Base-by-base conservation (phyloP, 192 early-diverging fungal genomes). In the Podila clonocystis region DNA sequence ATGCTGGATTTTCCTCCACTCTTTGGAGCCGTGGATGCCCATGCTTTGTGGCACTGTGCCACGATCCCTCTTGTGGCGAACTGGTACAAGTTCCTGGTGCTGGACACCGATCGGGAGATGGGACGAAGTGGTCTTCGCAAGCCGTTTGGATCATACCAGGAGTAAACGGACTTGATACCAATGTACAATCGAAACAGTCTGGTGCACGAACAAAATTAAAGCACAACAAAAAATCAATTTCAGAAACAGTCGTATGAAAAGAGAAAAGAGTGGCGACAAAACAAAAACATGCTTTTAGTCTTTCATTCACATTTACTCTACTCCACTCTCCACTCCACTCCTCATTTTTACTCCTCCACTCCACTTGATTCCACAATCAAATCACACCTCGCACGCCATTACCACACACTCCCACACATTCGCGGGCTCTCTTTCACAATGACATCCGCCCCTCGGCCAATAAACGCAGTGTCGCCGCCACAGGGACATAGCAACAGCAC, bases 1-100 rank as follows among this genome's bases (percentile, higher is more conserved):
- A 60, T 96, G 33, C 91, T 97, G 68, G 98, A 99, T 84, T 99
- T 99, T 67, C 88, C 97, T 22, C 97, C 98, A 9, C 57, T 93
- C 11, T 82, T 82, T 65, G 92, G 94, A 33, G 79, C 90, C 11
- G 70, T 98, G 26, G 98, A 99, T 82, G 97, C 98, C 0, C 98
- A 99, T 72, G 85, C 94, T 19, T 73, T 98, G n/a, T 99, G 98
- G 98, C 98, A 99, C 86, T 89, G 90, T 2, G 91, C 93, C 0
- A 99, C 98, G 9, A 91, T 95, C 22, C 93, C 93, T 17, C 75
- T 98, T 34, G 84, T 94, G 8, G 72, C 80, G 0, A 72, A 94
- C 29, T 97, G 91, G 89, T 97, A 97, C 71, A 71, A 83, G 28
- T 99, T 97, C 75, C 73, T 97, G 22, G 57, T 94, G 31, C 88